phyloP scores from a whole-genome alignment of 2,329 filamentous ascomycete species.

The Juglanconis oblonga region DNA sequence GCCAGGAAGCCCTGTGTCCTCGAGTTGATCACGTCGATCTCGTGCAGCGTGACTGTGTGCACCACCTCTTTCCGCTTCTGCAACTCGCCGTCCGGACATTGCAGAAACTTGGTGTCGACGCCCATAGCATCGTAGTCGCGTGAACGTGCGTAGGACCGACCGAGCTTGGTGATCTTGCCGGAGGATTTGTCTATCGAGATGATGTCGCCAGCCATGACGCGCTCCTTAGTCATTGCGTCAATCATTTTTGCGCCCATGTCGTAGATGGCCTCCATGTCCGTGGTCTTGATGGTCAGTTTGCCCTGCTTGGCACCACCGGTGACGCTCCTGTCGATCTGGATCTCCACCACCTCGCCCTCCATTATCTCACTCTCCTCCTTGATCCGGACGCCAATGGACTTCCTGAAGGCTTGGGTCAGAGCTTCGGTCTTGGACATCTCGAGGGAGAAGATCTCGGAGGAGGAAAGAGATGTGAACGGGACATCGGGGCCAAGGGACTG shows the following conservation, averaged over 20 bases:
- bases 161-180: conserved; percentile 96
- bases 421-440: conserved; percentile 99
- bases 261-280: conserved; percentile 99
- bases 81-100: conserved; percentile 94
- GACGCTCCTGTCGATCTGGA: conserved; percentile 95
- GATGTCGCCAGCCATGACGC: conserved; percentile 97
- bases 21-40: conserved; percentile 99
- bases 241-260: conserved; percentile 99
- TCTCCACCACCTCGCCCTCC: conserved; percentile 97
- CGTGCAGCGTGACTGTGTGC: conserved; percentile 93
- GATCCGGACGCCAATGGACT: conserved; percentile 96
- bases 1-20: conserved; percentile 97
- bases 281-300: conserved; percentile 98
- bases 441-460: conserved; percentile 95
- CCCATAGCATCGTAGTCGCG: conserved; percentile 99
- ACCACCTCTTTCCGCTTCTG: conserved; percentile 97
- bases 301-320: conserved; percentile 97
- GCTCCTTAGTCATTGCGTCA: conserved; percentile 98
- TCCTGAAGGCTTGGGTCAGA: conserved; percentile 96
- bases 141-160: conserved; percentile 89
- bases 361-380: conserved; percentile 99
- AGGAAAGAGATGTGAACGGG: conserved; percentile 92
- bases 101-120: conserved; percentile 94
- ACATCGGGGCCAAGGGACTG: conserved; percentile 93
- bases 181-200: conserved; percentile 98